Evolutionary conservation across 441 rosid species (phyloP).

Genomic region (Melastoma candidum): DNA sequence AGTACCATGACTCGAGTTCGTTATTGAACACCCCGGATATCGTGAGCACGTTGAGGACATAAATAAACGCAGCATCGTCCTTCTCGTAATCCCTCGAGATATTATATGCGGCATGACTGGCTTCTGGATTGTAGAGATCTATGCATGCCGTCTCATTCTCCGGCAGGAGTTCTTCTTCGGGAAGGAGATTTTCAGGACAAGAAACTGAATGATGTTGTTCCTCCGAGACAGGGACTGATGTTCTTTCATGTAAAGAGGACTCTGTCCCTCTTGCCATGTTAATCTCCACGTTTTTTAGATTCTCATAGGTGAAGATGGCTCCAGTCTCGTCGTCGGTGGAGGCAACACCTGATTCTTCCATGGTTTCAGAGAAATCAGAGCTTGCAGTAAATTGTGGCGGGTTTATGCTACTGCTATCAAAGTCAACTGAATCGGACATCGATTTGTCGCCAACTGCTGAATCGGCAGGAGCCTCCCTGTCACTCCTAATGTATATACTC

Average conservation of each 20-base stretch:
- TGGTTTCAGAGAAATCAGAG: too few species aligned
- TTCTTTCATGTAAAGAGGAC: constrained; percentile 11
- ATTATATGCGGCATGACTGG: constrained; percentile 7
- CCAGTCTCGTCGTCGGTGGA: too few species aligned
- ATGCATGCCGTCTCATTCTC: background rate
- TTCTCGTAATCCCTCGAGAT: constrained; percentile 7
- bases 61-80: constrained; percentile 32
- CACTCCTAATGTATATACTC: constrained; percentile 14
- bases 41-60: constrained; percentile 44
- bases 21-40: constrained; percentile 49
- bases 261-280: constrained; percentile 13
- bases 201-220: constrained; percentile 19
- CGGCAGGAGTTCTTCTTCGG: constrained; percentile 10
- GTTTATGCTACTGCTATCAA: too few species aligned
- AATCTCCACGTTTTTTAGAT: constrained; percentile 7
- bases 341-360: too few species aligned
- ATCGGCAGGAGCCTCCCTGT: constrained; percentile 1
- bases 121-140: constrained; percentile 11
- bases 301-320: too few species aligned
- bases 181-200: constrained; percentile 13
- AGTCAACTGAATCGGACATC: constrained; percentile 7
- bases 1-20: constrained; percentile 41
- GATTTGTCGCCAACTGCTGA: constrained; percentile 3
- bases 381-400: too few species aligned
- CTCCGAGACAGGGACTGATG: constrained; percentile 10